Evolutionary conservation across 2,329 filamentous ascomycete genomes (phyloP).

Genomic region (Penicillium sp.): DNA sequence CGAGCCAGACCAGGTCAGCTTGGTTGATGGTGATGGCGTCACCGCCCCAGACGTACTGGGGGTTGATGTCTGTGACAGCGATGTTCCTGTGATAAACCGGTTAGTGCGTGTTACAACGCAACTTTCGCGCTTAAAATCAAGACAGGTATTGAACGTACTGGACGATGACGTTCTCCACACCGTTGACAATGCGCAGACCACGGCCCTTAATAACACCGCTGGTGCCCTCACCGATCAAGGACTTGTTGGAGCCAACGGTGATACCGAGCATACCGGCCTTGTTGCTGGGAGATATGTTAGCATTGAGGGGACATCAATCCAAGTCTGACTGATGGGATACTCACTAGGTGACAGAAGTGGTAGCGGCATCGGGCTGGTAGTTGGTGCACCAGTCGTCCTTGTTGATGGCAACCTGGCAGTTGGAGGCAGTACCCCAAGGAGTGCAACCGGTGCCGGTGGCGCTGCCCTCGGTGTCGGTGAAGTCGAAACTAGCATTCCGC

Average conservation of each 20-base stretch:
- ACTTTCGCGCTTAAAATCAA: background rate
- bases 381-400: conserved; percentile 9
- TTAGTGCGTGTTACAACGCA: background rate
- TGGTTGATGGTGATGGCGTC: conserved; percentile 8
- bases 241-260: conserved; percentile 9
- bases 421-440: conserved; percentile 5
- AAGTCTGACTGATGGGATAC: background rate
- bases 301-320: background rate
- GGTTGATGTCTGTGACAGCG: conserved; percentile 8
- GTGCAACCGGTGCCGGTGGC: conserved; percentile 1
- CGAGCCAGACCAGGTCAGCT: conserved; percentile 6
- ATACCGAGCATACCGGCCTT: conserved; percentile 8
- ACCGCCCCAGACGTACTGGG: conserved; percentile 10
- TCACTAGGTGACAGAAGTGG: conserved; percentile 6
- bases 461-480: conserved; percentile 5
- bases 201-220: conserved; percentile 6
- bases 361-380: conserved; percentile 3
- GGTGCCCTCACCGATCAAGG: conserved; percentile 5
- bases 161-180: conserved; percentile 7
- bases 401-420: conserved; percentile 8
- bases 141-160: background rate
- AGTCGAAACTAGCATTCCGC: conserved; percentile 2
- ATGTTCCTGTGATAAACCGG: background rate
- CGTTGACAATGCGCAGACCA: conserved; percentile 6
- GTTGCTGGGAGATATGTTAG: background rate